Percentiles rank a stretch among this genome's conserved stretches.
Conservation (phyloP, 371 early-diverging fungal species). For the Catenaria anguillulae region DNA sequence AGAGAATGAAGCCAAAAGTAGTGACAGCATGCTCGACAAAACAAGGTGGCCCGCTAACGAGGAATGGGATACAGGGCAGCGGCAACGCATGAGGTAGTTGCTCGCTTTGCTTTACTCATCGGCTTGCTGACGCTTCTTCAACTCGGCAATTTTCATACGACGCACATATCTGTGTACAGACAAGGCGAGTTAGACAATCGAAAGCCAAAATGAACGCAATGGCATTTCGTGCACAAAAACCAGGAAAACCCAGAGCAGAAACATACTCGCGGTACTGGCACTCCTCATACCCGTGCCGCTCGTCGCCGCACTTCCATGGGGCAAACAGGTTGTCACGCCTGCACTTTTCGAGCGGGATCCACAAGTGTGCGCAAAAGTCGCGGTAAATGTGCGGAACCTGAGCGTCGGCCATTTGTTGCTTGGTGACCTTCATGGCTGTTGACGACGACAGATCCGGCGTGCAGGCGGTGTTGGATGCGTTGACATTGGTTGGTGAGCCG, state of each 20-base stretch:
- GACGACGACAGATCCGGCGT: no score
- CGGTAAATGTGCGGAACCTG: conserved; percentile 75
- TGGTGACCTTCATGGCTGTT: conserved; percentile 64
- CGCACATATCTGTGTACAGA: conserved; percentile 29
- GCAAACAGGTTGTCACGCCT: conserved; percentile 58
- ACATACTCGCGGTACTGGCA: conserved; percentile 91
- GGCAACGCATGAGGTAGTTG: no score
- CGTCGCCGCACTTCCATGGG: conserved; percentile 85
- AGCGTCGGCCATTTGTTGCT: conserved; percentile 67
- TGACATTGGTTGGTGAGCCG: no score
- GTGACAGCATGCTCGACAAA: no score
- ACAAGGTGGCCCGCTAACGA: no score
- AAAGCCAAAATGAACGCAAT: neutral
- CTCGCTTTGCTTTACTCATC: conserved; percentile 16
- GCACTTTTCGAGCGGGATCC: conserved; percentile 82
- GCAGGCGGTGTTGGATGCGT: no score
- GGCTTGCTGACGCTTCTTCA: conserved; percentile 27
- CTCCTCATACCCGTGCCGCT: conserved; percentile 77
- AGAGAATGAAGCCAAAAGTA: no score
- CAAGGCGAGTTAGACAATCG: neutral
- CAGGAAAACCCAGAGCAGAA: neutral
- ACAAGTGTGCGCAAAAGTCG: conserved; percentile 84
- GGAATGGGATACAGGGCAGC: no score
- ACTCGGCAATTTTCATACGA: conserved; percentile 34
- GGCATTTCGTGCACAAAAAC: no score